phyloP scores from a whole-genome alignment of 139 green algal genomes.

The Haematococcus lacustris region DNA sequence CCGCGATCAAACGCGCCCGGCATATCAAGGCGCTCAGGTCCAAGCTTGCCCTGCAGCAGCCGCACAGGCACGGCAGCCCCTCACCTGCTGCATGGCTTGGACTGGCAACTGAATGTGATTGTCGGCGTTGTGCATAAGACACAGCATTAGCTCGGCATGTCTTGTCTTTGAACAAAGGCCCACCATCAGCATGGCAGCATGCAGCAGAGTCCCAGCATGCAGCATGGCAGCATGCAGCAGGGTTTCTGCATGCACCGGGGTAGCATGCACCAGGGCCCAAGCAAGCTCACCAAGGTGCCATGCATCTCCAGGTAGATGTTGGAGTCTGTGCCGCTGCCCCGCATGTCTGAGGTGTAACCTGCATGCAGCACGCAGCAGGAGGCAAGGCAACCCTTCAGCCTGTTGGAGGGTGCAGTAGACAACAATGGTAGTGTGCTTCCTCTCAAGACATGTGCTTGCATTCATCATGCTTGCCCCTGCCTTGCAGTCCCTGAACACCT shows the following conservation, averaged over 20 bases:
- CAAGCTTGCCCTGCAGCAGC: conserved; percentile 13
- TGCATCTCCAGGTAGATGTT: conserved; percentile 21
- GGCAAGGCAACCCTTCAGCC: background rate
- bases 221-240: background rate
- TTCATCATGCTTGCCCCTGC: too few relatives aligned
- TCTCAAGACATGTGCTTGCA: too few relatives aligned
- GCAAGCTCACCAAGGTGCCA: background rate
- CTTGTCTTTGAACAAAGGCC: background rate
- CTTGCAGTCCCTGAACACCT: too few relatives aligned
- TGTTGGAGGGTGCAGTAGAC: too few relatives aligned
- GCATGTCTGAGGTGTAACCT: conserved; percentile 32
- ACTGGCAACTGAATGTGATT: background rate
- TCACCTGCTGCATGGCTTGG: too few relatives aligned
- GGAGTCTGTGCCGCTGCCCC: conserved; percentile 37
- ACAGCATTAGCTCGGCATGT: background rate
- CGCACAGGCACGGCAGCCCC: background rate
- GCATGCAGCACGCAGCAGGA: background rate
- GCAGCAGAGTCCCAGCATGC: background rate
- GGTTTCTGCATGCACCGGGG: background rate
- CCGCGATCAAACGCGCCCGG: conserved; percentile 38
- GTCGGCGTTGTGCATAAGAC: background rate
- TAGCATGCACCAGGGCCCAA: background rate
- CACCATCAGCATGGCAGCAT: background rate
- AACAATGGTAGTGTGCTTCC: too few relatives aligned
- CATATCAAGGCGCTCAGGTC: conserved; percentile 34